Percentiles rank a stretch among this genome's conserved stretches.
Evolutionary conservation across 2,329 filamentous ascomycete genomes (phyloP).

Genomic region (Calycina herbarum): DNA sequence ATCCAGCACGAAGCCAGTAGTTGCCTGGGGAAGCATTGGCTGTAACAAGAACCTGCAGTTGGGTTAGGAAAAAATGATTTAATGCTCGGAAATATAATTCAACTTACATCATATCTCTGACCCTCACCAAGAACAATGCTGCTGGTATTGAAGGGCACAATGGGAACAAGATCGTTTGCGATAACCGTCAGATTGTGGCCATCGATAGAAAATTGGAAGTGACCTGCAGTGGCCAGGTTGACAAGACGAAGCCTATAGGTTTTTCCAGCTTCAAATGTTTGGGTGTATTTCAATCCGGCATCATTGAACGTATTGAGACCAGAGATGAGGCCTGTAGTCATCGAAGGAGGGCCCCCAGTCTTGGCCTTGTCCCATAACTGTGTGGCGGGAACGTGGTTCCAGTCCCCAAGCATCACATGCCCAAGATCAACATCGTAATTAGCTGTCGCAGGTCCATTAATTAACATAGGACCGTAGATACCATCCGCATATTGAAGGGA

Average conservation of each 20-base stretch:
- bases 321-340: constrained; percentile 21
- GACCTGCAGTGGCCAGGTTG: constrained; percentile 44
- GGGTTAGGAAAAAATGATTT: too few relatives aligned
- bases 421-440: constrained; percentile 49
- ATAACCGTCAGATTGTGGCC: constrained; percentile 57
- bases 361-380: not conserved
- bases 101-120: constrained; percentile 43
- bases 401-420: constrained; percentile 43
- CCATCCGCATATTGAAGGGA: constrained; percentile 51
- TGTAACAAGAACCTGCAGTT: constrained; percentile 41
- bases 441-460: constrained; percentile 47
- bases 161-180: constrained; percentile 60
- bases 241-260: constrained; percentile 48
- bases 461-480: constrained; percentile 57
- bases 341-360: constrained; percentile 14
- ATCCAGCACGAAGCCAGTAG: constrained; percentile 49
- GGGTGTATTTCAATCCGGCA: too few relatives aligned
- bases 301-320: constrained; percentile 25
- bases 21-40: constrained; percentile 41
- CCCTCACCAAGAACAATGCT: constrained; percentile 60
- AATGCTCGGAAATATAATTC: too few relatives aligned
- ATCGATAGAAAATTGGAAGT: constrained; percentile 49
- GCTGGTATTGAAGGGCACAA: constrained; percentile 14
- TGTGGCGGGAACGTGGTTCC: constrained; percentile 36
- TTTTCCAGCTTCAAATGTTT: constrained; percentile 34